Percentiles rank a stretch among this genome's conserved stretches.
Conservation (phyloP, 495 filamentous ascomycete genomes). For the Penicillium ochrochloron region DNA sequence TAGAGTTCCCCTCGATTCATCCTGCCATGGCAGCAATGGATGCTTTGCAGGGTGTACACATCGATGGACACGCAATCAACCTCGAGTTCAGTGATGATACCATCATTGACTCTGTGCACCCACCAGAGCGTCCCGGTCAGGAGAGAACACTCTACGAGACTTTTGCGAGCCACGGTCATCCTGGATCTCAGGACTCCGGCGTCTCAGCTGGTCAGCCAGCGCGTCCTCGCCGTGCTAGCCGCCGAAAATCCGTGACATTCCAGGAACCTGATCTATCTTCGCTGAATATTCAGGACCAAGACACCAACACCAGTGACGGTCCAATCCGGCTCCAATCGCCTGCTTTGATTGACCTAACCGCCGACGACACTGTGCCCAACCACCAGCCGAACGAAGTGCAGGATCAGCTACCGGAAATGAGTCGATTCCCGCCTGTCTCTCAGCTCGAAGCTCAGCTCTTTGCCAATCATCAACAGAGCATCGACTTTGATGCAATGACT, state of each 20-base stretch:
- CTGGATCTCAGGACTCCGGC: background rate
- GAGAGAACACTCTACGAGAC: constrained; percentile 4
- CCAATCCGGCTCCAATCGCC: constrained; percentile 7
- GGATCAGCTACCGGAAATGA: constrained; percentile 32
- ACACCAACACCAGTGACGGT: background rate
- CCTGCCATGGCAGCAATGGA: constrained; percentile 80
- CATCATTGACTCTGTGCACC: constrained; percentile 28
- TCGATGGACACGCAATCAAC: constrained; percentile 82
- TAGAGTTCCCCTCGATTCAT: constrained; percentile 74
- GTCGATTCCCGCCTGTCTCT: constrained; percentile 50
- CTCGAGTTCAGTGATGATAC: constrained; percentile 74
- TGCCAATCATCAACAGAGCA: constrained; percentile 27
- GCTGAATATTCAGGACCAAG: background rate
- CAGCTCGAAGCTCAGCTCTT: constrained; percentile 48
- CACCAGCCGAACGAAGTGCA: constrained; percentile 2
- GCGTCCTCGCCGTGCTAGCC: constrained; percentile 7
- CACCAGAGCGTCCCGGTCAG: constrained; percentile 7
- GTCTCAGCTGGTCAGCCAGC: background rate
- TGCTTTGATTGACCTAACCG: constrained; percentile 27
- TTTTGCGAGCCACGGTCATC: background rate
- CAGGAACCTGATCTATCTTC: constrained; percentile 9
- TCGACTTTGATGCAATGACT: background rate
- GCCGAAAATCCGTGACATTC: constrained; percentile 30
- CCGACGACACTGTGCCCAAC: constrained; percentile 29
- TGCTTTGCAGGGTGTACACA: constrained; percentile 70